These are phyloP conservation scores for Gossypium bickii DNA, from an alignment of 345 rosid species.

Conservation along the genomic window DNA sequence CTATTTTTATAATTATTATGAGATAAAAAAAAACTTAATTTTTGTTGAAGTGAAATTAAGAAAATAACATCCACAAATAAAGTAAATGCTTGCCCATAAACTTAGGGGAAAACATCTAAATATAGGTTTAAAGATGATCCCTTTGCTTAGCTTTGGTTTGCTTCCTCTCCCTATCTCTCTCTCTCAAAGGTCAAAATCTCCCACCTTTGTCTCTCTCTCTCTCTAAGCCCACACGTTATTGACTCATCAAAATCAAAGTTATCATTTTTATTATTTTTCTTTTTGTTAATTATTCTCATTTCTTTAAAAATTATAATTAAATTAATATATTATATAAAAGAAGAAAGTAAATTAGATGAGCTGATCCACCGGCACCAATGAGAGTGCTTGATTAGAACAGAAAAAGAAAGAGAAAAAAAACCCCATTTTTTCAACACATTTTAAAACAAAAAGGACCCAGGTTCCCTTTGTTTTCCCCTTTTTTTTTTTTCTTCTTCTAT, in stretches of 20 bases:
- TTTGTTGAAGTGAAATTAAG: not conserved
- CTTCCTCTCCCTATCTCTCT: not conserved
- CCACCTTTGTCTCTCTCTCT: conserved; percentile 11
- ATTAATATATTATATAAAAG: conserved; percentile 1
- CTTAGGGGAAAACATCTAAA: conserved; percentile 17
- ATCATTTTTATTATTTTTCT: not conserved
- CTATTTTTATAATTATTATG: not conserved
- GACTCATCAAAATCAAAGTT: conserved; percentile 20
- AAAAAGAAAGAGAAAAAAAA: not conserved
- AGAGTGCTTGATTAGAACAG: conserved; percentile 2
- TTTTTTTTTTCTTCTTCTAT: not conserved
- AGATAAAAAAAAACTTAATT: not conserved
- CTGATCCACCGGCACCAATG: conserved; percentile 24
- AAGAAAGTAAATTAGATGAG: conserved; percentile 22
- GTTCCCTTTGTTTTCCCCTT: conserved; percentile 29
- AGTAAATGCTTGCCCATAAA: conserved; percentile 23
- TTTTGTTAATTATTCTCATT: not conserved
- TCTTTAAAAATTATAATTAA: not conserved
- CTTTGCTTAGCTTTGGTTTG: not conserved
- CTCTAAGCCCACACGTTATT: conserved; percentile 41
- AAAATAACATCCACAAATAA: conserved; percentile 7
- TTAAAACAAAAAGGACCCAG: conserved; percentile 7
- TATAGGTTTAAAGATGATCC: conserved; percentile 1
- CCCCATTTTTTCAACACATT: not conserved
- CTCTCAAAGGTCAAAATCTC: conserved; percentile 17